Evolutionary conservation across 2,329 filamentous ascomycete genomes (phyloP), one percentile per base, ranked within the genome.

Genomic region (Biscogniauxia mediterranea): DNA sequence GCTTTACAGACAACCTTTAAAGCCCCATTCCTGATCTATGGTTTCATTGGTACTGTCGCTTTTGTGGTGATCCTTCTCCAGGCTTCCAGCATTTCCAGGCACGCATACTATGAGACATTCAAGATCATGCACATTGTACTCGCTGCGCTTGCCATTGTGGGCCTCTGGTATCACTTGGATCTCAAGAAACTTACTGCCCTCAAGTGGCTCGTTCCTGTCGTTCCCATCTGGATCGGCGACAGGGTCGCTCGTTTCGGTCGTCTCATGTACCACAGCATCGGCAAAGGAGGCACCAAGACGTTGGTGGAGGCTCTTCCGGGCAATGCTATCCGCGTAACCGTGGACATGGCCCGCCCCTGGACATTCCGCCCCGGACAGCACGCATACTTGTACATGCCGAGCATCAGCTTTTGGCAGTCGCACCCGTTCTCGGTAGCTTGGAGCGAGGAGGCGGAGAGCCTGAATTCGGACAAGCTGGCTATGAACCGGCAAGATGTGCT

Each of bases 391-490:
- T 93, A 93, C 77, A 84, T 94, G 77, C 91, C 91, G 7, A 80
- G 82, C 5, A 79, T 93, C 69, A 89, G 89, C 64, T 81, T 87
- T 63, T 89, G 85, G 84, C 89, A 90, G 68, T 92, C 89, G 54
- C 90, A 94, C 71, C 90, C 90, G 1, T 93, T 93, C 78, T 91
- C 89, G 2, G 81, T 93, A 52, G 89, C 89, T 42, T 94, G 90
- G 90, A 88, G 86, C 66, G 88, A 92, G 62, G 88, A 91, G 63
- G 81, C 79, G 51, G 82, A 84, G 61, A 76, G 79, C 55, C 68
- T 78, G 13, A 77, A 76, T 56, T 73, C 75, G 11, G 85, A 87
- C 64, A 85, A 84, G 74, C 76, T 88, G 49, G 82, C 83, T n/a
- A 83, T 84, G 76, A 83, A 80, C 65, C 80, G 83, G 55, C 83